A percentile compares a stretch with the other conserved stretches of the same genome.
These are phyloP conservation scores for Tillandsia leiboldiana DNA, from an alignment of 176 grass and related monocot genomes.

Conservation along the genomic window DNA sequence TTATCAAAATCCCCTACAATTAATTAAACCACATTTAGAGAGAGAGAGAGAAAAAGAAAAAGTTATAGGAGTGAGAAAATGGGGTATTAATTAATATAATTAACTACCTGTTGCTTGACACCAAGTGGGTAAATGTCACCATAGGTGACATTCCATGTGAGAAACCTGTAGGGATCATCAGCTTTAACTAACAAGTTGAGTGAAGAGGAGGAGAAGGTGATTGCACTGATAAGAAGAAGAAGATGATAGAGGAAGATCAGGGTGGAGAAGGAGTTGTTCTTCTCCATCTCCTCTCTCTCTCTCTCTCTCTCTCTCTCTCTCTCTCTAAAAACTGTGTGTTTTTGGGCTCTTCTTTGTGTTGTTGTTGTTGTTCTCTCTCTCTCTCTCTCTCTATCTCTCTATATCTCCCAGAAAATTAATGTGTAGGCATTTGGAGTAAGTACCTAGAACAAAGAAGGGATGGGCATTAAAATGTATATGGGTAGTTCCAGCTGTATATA, in stretches of 20 bases:
- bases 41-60: neutral
- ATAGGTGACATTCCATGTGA: constrained; percentile 83
- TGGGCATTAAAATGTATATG: too few species aligned
- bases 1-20: constrained; percentile 89
- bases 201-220: constrained; percentile 2
- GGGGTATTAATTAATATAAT: neutral
- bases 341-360: too few species aligned
- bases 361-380: too few species aligned
- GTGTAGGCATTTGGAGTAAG: too few species aligned
- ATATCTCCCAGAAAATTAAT: too few species aligned
- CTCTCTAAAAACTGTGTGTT: neutral
- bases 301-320: neutral
- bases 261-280: neutral
- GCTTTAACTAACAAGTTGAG: constrained; percentile 17
- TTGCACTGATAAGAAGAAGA: constrained; percentile 17
- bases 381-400: too few species aligned
- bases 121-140: constrained; percentile 73
- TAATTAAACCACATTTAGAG: neutral
- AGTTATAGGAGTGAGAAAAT: neutral
- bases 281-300: neutral
- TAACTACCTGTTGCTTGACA: constrained; percentile 55
- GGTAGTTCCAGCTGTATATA: too few species aligned
- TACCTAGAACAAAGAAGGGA: too few species aligned
- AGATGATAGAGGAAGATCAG: constrained; percentile 3
- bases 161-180: constrained; percentile 69